Base-by-base conservation (phyloP, 208 protist species). In the Wallacemonas rigidus region DNA sequence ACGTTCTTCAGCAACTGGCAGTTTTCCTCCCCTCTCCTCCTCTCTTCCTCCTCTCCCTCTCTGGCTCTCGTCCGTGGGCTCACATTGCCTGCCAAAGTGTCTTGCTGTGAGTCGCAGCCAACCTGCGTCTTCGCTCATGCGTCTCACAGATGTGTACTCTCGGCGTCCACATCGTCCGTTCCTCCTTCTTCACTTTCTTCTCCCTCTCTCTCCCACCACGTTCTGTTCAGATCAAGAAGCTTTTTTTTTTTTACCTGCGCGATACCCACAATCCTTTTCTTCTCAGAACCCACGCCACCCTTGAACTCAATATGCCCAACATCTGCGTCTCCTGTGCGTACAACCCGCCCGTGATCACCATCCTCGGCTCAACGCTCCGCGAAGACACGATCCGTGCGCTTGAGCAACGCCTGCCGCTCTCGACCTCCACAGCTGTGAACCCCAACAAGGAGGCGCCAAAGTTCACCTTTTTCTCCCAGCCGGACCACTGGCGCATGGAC, bases 291-390 rank as follows among this genome's bases (percentile, higher is more conserved):
- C 12, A 26, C 53, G 40, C 38, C 54, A 26, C 12, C 62, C 38
- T 15, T 60, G 39, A 40, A 44, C 3, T 47, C 15, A 79, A 15
- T 68, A 98, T 98, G 94, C 91, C 91, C 38, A 95, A 98, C 75
- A 79, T 98, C n/a, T 93, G 91, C 69, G 92, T 97, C 70, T 93
- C 90, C 41, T 88, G 82, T 74, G 89, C 88, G 5, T 98, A 95
- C 79, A 98, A 96, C 82, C 94, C 91, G 7, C 94, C 94, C 3
- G 83, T 88, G 44, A 91, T 98, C 64, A 94, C 90, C 43, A 58
- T 98, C 36, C 63, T 98, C 8, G 94, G 94, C n/a, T 75, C 91
- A 1, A 83, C 91, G 11, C 76, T 97, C 60, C 85, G 89, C 41
- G 91, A 98, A 64, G 94, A 98, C 67, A 98, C 94, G 1, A 71